These are phyloP conservation scores for Tetrahymena borealis DNA, from an alignment of 73 alveolate genomes.

Conservation along the genomic window DNA sequence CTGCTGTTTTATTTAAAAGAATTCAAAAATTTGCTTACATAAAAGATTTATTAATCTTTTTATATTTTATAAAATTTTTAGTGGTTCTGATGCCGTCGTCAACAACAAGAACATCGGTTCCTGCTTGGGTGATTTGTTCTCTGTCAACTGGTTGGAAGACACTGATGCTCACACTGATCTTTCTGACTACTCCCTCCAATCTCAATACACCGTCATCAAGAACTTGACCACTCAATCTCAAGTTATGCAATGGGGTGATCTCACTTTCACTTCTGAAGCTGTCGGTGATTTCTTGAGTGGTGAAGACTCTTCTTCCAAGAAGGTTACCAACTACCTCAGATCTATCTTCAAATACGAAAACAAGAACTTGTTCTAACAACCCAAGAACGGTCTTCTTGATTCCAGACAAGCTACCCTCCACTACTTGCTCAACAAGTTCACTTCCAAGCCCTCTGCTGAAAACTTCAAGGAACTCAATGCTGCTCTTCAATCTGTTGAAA, in stretches of 20 bases:
- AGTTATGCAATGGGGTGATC: slow-evolving; percentile 86
- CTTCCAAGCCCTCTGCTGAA: not conserved
- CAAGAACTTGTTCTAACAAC: not conserved
- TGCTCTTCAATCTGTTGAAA: not conserved
- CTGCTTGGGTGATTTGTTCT: slow-evolving; percentile 97
- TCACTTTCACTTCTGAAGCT: slow-evolving; percentile 45
- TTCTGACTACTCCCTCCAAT: slow-evolving; percentile 58
- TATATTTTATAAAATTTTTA: not conserved
- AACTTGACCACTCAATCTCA: slow-evolving; percentile 64
- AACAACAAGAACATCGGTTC: slow-evolving; percentile 90
- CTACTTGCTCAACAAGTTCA: not conserved
- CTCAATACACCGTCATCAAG: slow-evolving; percentile 63
- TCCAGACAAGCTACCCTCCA: not conserved
- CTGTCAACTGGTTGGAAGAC: slow-evolving; percentile 97
- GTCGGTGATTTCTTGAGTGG: not conserved
- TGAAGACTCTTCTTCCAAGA: not conserved
- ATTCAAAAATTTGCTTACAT: too few relatives aligned
- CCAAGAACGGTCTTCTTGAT: not conserved
- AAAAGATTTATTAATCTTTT: not conserved
- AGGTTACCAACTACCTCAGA: not conserved
- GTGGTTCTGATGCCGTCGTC: slow-evolving; percentile 67
- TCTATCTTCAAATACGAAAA: not conserved
- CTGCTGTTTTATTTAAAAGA: too few relatives aligned
- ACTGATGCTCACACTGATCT: slow-evolving; percentile 61
- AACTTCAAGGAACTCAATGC: not conserved